phyloP scores from a whole-genome alignment of 495 filamentous ascomycete species.

The Diplogelasinospora grovesii region DNA sequence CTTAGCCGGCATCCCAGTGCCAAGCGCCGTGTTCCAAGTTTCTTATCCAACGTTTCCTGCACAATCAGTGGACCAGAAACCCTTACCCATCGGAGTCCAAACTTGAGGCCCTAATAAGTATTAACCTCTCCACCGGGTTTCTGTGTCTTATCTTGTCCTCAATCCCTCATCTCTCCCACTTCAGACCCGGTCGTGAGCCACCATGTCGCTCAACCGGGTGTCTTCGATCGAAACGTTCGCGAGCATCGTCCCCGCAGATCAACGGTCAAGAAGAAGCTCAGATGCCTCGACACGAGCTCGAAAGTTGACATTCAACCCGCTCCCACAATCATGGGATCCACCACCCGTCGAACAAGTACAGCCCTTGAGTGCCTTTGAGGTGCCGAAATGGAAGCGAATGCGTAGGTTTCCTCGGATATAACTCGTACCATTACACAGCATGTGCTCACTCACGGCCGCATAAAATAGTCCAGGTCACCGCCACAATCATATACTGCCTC shows the following conservation, averaged over 20 bases:
- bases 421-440: too few relatives aligned
- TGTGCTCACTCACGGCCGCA: too few relatives aligned
- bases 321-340: slow-evolving; percentile 45
- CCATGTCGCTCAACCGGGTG: slow-evolving; percentile 47
- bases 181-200: neutral
- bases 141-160: neutral
- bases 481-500: slow-evolving; percentile 74
- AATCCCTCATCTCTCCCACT: neutral
- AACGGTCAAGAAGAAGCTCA: slow-evolving; percentile 34
- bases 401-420: slow-evolving; percentile 37
- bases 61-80: too few relatives aligned
- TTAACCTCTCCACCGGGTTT: neutral
- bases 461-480: slow-evolving; percentile 53
- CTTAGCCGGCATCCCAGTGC: too few relatives aligned
- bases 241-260: slow-evolving; percentile 31
- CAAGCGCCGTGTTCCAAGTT: too few relatives aligned
- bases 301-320: slow-evolving; percentile 49
- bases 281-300: slow-evolving; percentile 33
- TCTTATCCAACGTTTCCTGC: too few relatives aligned
- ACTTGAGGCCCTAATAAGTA: too few relatives aligned
- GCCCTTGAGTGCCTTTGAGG: slow-evolving; percentile 63
- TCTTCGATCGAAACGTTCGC: slow-evolving; percentile 45
- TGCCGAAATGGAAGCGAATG: slow-evolving; percentile 56
- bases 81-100: neutral
- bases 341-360: slow-evolving; percentile 28